These are phyloP conservation scores for Gamarada debralockiae DNA, from an alignment of 495 filamentous ascomycete genomes.

Conservation along the genomic window DNA sequence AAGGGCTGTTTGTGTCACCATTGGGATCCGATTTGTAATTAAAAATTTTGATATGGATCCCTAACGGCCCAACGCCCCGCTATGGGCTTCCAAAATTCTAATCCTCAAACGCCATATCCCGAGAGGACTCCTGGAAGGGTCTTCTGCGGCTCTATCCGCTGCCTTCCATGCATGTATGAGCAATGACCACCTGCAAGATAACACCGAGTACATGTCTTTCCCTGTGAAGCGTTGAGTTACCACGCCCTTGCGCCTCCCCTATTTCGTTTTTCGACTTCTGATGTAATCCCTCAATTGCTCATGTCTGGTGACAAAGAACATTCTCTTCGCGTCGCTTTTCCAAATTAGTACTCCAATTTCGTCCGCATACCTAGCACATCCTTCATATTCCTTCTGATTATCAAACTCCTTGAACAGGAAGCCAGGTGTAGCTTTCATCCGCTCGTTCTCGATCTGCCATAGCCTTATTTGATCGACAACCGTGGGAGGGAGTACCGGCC, in stretches of 20 bases:
- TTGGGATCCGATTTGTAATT: no score
- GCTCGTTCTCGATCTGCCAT: conserved; percentile 95
- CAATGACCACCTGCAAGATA: no score
- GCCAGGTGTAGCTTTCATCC: conserved; percentile 76
- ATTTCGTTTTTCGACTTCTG: conserved; percentile 51
- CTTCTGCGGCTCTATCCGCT: no score
- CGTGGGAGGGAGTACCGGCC: conserved; percentile 80
- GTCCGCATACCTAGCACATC: conserved; percentile 72
- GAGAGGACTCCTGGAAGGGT: no score
- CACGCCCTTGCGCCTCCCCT: background rate
- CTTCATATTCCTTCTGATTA: conserved; percentile 69
- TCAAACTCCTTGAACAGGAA: conserved; percentile 90
- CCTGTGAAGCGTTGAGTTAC: no score
- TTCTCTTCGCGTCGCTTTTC: conserved; percentile 71
- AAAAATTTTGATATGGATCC: no score
- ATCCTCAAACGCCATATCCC: no score
- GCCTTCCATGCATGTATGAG: no score
- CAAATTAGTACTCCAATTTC: conserved; percentile 90
- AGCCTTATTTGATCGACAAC: conserved; percentile 96
- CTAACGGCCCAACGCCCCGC: conserved; percentile 16
- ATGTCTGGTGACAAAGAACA: conserved; percentile 83
- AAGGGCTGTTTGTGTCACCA: no score
- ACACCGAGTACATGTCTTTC: no score
- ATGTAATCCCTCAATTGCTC: conserved; percentile 82
- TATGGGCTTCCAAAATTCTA: conserved; percentile 7